Conservation (phyloP, 2,329 filamentous ascomycete species). For the Pleurostoma richardsiae region DNA sequence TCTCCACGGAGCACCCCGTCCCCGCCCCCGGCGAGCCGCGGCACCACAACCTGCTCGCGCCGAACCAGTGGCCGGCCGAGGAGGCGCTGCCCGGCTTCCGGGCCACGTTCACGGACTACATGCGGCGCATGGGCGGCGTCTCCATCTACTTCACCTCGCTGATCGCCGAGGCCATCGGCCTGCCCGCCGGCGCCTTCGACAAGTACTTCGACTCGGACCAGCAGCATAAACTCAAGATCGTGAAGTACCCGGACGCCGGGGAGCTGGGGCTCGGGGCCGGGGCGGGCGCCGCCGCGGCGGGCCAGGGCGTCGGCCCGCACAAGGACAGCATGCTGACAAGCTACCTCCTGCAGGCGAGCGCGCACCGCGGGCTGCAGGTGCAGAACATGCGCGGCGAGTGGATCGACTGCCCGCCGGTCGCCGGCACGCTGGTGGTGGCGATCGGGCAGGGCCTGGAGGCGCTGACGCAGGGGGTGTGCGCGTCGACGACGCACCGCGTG, state of each 20-base stretch:
- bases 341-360: conserved; percentile 74
- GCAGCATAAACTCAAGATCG: conserved; percentile 87
- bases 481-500: conserved; percentile 77
- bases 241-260: conserved; percentile 75
- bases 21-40: conserved; percentile 58
- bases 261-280: conserved; percentile 44
- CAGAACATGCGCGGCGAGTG: conserved; percentile 74
- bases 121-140: conserved; percentile 66
- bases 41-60: conserved; percentile 73
- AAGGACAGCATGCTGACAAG: conserved; percentile 79
- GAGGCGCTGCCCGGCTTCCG: conserved; percentile 62
- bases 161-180: conserved; percentile 76
- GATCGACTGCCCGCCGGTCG: conserved; percentile 76
- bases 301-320: conserved; percentile 68
- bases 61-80: conserved; percentile 72
- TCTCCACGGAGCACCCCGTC: conserved; percentile 71
- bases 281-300: conserved; percentile 80
- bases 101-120: conserved; percentile 67
- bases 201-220: conserved; percentile 68
- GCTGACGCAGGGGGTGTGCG: conserved; percentile 76
- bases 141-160: conserved; percentile 72
- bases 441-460: conserved; percentile 87
- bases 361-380: conserved; percentile 74
- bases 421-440: conserved; percentile 76
- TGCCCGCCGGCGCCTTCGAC: conserved; percentile 65